phyloP scores from a whole-genome alignment of 1,139 yeast species.

The Saccharomycopsis crataegensis region DNA sequence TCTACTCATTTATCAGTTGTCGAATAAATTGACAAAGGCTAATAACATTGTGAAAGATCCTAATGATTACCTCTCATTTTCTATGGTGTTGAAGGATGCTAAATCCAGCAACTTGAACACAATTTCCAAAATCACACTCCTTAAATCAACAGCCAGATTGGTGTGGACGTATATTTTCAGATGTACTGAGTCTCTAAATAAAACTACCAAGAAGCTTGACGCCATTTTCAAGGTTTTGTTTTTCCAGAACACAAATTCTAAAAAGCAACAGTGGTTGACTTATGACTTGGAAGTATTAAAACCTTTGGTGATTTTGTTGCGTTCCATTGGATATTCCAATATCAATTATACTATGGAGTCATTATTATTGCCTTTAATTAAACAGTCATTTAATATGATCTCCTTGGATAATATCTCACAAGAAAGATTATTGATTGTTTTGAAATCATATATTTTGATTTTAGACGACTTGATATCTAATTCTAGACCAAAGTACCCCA shows the following conservation, averaged over 20 bases:
- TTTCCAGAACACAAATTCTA: conserved; percentile 37
- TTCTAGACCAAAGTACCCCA: conserved; percentile 70
- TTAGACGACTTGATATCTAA: conserved; percentile 52
- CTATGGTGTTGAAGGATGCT: neutral
- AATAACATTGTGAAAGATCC: conserved; percentile 40
- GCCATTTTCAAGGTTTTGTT: conserved; percentile 50
- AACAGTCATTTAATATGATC: conserved; percentile 40
- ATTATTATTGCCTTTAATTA: conserved; percentile 52
- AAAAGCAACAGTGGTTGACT: conserved; percentile 67
- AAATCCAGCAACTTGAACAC: conserved; percentile 18
- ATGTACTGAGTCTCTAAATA: conserved; percentile 80
- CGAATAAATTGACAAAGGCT: conserved; percentile 34
- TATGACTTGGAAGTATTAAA: conserved; percentile 54
- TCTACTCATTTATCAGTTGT: conserved; percentile 45
- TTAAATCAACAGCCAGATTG: conserved; percentile 63
- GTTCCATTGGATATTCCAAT: conserved; percentile 74
- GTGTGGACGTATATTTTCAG: conserved; percentile 88
- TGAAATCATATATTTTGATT: conserved; percentile 63
- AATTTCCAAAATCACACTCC: conserved; percentile 35
- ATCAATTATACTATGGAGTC: conserved; percentile 75
- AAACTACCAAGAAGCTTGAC: conserved; percentile 66
- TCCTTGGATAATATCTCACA: conserved; percentile 56
- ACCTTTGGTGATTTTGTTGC: conserved; percentile 62
- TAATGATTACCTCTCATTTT: conserved; percentile 11
- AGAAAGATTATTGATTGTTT: conserved; percentile 64